Evolutionary conservation across 768 basidiomycete species (phyloP).

Genomic region (Amanita exitialis): DNA sequence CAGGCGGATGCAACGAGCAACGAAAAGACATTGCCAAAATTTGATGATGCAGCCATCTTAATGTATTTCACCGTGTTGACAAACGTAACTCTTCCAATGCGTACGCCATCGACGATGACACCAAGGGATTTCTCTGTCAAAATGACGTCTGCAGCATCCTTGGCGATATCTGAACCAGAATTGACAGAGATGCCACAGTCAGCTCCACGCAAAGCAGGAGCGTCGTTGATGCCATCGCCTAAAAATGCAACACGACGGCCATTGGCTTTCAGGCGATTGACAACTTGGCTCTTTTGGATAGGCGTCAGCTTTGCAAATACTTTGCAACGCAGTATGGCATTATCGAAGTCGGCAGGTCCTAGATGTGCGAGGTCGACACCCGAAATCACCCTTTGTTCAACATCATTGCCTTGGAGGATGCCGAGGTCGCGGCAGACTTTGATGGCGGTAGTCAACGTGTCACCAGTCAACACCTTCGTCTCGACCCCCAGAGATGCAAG

Average conservation of each 20-base stretch:
- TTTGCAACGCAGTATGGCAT: slow-evolving; percentile 1
- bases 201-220: slow-evolving; percentile 6
- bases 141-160: slow-evolving; percentile 27
- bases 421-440: slow-evolving; percentile 27
- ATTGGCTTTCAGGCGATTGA: background rate
- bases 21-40: slow-evolving; percentile 16
- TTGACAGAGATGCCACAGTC: slow-evolving; percentile 12
- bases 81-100: slow-evolving; percentile 16
- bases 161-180: slow-evolving; percentile 19
- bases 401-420: slow-evolving; percentile 12
- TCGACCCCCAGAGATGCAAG: background rate
- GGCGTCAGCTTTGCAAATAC: slow-evolving; percentile 7
- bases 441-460: slow-evolving; percentile 22
- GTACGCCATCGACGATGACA: slow-evolving; percentile 19
- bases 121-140: slow-evolving; percentile 24
- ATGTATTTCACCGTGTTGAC: slow-evolving; percentile 26
- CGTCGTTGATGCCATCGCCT: slow-evolving; percentile 1
- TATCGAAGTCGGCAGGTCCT: background rate
- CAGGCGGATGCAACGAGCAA: slow-evolving; percentile 23
- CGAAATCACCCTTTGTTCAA: background rate
- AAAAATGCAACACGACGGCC: slow-evolving; percentile 3
- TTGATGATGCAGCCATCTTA: slow-evolving; percentile 26
- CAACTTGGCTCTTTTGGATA: slow-evolving; percentile 6
- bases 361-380: slow-evolving; percentile 15
- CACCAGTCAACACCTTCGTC: slow-evolving; percentile 23